Evolutionary conservation across 2,329 filamentous ascomycete genomes (phyloP).

Genomic region (Torrubiella hemipterigena): DNA sequence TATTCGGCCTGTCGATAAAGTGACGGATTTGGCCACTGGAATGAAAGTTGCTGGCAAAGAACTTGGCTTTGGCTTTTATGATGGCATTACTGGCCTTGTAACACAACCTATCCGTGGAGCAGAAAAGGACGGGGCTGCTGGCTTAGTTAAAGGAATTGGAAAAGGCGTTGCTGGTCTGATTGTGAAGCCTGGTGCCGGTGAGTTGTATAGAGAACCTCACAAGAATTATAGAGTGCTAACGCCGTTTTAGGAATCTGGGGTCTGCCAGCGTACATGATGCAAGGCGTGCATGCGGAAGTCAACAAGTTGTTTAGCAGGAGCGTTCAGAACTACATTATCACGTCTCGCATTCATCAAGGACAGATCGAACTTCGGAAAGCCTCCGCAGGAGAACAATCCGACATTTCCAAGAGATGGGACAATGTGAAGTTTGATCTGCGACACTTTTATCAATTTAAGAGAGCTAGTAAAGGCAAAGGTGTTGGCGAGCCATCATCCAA

Average conservation of each 20-base stretch:
- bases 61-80: constrained; percentile 65
- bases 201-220: constrained; percentile 18
- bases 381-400: constrained; percentile 45
- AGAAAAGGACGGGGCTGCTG: constrained; percentile 34
- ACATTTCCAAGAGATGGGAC: constrained; percentile 57
- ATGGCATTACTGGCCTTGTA: constrained; percentile 69
- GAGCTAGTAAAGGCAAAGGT: constrained; percentile 17
- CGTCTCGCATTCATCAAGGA: constrained; percentile 65
- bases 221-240: not conserved
- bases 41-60: constrained; percentile 68
- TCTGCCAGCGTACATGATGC: constrained; percentile 70
- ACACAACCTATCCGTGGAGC: constrained; percentile 61
- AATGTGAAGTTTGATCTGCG: constrained; percentile 46
- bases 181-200: constrained; percentile 70
- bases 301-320: constrained; percentile 58
- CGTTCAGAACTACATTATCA: constrained; percentile 68
- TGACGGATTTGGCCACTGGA: constrained; percentile 66
- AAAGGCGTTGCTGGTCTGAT: constrained; percentile 75
- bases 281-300: constrained; percentile 70
- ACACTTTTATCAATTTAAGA: constrained; percentile 42
- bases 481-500: constrained; percentile 6
- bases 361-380: constrained; percentile 49
- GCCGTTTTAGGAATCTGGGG: constrained; percentile 43
- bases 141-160: constrained; percentile 67
- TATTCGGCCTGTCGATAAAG: constrained; percentile 65